Evolutionary conservation across 345 rosid species (phyloP).

Genomic region (Melaleuca quinquenervia): DNA sequence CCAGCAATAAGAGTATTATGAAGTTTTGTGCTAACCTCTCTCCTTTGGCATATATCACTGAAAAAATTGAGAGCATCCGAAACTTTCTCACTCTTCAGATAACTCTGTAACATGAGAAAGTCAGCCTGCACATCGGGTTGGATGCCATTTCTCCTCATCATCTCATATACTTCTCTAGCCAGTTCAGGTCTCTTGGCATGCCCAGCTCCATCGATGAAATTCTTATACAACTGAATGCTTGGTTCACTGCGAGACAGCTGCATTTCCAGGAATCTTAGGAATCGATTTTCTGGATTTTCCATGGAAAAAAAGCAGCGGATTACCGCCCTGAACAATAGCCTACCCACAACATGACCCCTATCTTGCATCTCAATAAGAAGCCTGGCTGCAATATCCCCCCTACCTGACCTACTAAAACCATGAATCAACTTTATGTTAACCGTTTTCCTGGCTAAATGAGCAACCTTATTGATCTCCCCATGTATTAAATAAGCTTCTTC

Average conservation of each 20-base stretch:
- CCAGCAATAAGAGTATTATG: constrained; percentile 41
- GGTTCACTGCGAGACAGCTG: constrained; percentile 37
- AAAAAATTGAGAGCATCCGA: constrained; percentile 58
- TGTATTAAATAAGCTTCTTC: constrained; percentile 54
- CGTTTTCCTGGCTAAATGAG: constrained; percentile 4
- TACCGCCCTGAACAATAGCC: constrained; percentile 34
- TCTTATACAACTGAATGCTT: constrained; percentile 20
- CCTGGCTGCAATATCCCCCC: constrained; percentile 50
- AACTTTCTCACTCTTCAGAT: constrained; percentile 38
- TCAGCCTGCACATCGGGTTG: constrained; percentile 25
- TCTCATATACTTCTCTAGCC: constrained; percentile 53
- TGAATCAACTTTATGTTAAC: constrained; percentile 38
- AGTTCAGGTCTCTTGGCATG: constrained; percentile 51
- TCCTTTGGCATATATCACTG: constrained; percentile 16
- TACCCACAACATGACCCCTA: constrained; percentile 36
- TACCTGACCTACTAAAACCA: constrained; percentile 32
- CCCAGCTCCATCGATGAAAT: constrained; percentile 75
- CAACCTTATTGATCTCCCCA: constrained; percentile 26
- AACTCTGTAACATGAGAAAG: constrained; percentile 49
- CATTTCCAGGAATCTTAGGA: constrained; percentile 34
- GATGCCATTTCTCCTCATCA: constrained; percentile 46
- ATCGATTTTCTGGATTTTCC: constrained; percentile 32
- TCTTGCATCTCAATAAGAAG: constrained; percentile 75
- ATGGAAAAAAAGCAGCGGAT: constrained; percentile 29
- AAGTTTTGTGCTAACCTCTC: constrained; percentile 18